Evolutionary conservation across 2,329 filamentous ascomycete genomes (phyloP), one percentile per base, ranked within the genome.

Genomic region (Fusarium torulosum): DNA sequence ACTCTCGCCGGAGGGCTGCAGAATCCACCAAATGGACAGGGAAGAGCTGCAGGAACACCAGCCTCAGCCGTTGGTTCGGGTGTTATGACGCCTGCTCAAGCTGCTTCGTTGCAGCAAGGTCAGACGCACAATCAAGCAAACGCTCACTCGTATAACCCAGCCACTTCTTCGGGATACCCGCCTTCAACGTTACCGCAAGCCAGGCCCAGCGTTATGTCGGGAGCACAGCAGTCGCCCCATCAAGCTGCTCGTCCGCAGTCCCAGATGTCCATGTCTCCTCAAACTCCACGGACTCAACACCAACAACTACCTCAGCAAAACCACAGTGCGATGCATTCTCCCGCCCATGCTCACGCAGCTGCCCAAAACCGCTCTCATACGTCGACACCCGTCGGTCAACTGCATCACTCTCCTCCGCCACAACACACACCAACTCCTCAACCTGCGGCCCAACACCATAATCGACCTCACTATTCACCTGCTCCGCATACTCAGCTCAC

Each of bases 1-100:
- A 81, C 84, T 3, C 72, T 89, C 43, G 84, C 84, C 1, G 80
- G 83, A 35, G 84, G 85, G 0, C 69, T 88, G 45, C 84, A 87
- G 53, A 83, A 83, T 64, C 71, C 75, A 7, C 74, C 74, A 4
- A 77, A 76, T 43, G 71, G 70, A 6, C 78, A 76, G 52, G 71
- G 70, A 19, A 71, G 74, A 42, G 38, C 68, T 19, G 51, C 71
- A 8, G 70, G 69, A 46, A 69, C 69, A 15, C 68, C 74, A 29
- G 66, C 73, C 31, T 65, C 63, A 15, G 70, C 75, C 20, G 71
- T 73, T 35, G 72, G 74, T 13, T 55, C 68, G 13, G 72, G 74
- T n/a, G 74, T 77, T 5, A 74, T 78, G 41, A 78, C 77, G 43
- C 77, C 78, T 9, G 73, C 77, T 19, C 75, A 77, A 56, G 73